A percentile compares a stretch with the other conserved stretches of the same genome.
phyloP scores from a whole-genome alignment of 2,329 filamentous ascomycete species.

The Amylocarpus encephaloides region DNA sequence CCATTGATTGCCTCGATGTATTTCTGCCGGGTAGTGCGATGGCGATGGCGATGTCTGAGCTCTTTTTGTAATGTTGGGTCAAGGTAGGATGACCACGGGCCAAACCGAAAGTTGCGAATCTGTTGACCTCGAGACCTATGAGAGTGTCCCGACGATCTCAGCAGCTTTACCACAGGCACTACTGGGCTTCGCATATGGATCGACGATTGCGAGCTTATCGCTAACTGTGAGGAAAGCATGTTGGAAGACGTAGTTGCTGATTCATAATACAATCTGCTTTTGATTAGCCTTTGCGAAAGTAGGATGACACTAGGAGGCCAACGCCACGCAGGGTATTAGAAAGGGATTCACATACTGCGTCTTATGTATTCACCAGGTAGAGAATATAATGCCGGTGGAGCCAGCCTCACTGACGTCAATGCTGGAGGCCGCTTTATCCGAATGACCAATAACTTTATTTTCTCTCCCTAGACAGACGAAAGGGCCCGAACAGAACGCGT shows the following conservation, averaged over 20 bases:
- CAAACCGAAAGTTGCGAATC: conserved; percentile 43
- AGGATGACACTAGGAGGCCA: background rate
- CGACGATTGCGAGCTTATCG: conserved; percentile 15
- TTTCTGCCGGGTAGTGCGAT: conserved; percentile 39
- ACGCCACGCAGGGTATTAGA: too few relatives aligned
- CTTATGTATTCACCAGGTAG: too few relatives aligned
- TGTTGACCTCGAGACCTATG: conserved; percentile 32
- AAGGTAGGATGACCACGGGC: conserved; percentile 39
- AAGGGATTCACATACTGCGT: too few relatives aligned
- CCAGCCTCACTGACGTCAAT: too few relatives aligned
- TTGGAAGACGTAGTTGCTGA: conserved; percentile 12
- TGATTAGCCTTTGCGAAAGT: background rate
- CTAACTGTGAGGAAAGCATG: conserved; percentile 26
- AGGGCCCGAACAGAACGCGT: too few relatives aligned
- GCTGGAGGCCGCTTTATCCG: too few relatives aligned
- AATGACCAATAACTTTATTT: too few relatives aligned
- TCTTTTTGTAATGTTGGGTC: conserved; percentile 39
- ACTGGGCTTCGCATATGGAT: conserved; percentile 7
- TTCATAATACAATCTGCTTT: conserved; percentile 14
- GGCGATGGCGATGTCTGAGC: conserved; percentile 39
- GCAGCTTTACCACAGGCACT: conserved; percentile 11
- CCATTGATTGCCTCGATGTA: conserved; percentile 41
- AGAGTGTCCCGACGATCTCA: conserved; percentile 5
- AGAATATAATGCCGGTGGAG: too few relatives aligned
- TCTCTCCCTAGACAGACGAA: too few relatives aligned